phyloP scores from a whole-genome alignment of 78 protist species.

The Emiliania huxleyi region DNA sequence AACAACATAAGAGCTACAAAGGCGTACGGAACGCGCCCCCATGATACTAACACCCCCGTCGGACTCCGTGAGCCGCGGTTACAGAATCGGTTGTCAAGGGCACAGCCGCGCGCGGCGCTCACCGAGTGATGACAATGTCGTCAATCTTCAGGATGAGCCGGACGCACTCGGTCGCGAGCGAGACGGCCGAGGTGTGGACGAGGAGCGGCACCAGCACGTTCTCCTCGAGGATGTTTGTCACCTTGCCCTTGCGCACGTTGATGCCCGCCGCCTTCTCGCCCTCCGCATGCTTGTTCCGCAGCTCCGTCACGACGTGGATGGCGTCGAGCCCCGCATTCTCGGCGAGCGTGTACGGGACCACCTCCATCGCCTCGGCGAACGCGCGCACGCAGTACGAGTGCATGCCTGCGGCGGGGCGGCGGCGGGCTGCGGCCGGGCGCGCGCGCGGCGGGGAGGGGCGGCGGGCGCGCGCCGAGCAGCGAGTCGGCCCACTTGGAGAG shows the following conservation, averaged over 20 bases:
- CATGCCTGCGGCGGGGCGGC: too few relatives aligned
- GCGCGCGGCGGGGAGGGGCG: too few relatives aligned
- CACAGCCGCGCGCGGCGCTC: neutral
- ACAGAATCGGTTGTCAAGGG: too few relatives aligned
- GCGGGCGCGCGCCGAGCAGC: too few relatives aligned
- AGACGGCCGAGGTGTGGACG: slow-evolving; percentile 86
- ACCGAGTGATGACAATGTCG: slow-evolving; percentile 74
- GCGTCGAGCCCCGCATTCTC: slow-evolving; percentile 99
- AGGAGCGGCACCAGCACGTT: slow-evolving; percentile 98
- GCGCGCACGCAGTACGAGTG: slow-evolving; percentile 82
- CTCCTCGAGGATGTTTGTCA: slow-evolving; percentile 91
- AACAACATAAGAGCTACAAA: too few relatives aligned
- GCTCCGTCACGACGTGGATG: slow-evolving; percentile 92
- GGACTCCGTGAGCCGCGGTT: too few relatives aligned
- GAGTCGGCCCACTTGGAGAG: slow-evolving; percentile 77
- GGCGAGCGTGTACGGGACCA: slow-evolving; percentile 97
- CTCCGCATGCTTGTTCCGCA: slow-evolving; percentile 82
- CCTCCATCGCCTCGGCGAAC: slow-evolving; percentile 96
- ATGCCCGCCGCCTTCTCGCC: slow-evolving; percentile 92
- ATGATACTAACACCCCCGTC: too few relatives aligned
- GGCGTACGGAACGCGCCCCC: too few relatives aligned
- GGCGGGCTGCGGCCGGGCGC: too few relatives aligned
- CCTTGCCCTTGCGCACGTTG: slow-evolving; percentile 87
- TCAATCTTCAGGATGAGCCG: slow-evolving; percentile 96
- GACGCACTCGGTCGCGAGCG: slow-evolving; percentile 98